These are phyloP conservation scores for Aspergillus sp. DNA, from an alignment of 2,329 filamentous ascomycete genomes.

Conservation along the genomic window DNA sequence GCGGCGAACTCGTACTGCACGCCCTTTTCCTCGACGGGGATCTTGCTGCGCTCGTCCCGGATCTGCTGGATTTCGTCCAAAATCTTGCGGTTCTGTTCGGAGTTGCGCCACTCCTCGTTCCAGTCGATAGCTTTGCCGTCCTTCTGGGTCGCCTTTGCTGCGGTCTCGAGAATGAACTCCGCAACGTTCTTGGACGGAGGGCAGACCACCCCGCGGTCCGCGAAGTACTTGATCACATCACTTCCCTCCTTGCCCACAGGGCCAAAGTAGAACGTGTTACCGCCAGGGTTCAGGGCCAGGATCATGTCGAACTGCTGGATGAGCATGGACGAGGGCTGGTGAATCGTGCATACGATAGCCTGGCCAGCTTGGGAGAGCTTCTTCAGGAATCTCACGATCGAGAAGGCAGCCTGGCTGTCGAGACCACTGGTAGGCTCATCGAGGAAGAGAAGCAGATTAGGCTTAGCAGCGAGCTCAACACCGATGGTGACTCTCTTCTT, in stretches of 20 bases:
- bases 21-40: conserved; percentile 43
- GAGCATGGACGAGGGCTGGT: conserved; percentile 68
- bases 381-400: conserved; percentile 66
- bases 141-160: conserved; percentile 55
- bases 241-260: conserved; percentile 66
- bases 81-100: conserved; percentile 58
- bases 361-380: conserved; percentile 67
- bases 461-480: conserved; percentile 70
- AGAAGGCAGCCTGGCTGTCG: conserved; percentile 67
- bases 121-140: conserved; percentile 64
- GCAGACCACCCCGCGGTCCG: conserved; percentile 63
- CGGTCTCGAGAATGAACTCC: conserved; percentile 66
- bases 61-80: conserved; percentile 66
- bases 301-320: conserved; percentile 75
- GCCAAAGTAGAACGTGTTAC: conserved; percentile 73
- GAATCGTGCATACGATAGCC: conserved; percentile 72
- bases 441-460: conserved; percentile 65
- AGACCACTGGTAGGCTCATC: conserved; percentile 72
- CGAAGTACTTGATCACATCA: conserved; percentile 67
- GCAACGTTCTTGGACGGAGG: conserved; percentile 66
- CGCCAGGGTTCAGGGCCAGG: conserved; percentile 65
- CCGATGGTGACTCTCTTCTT: conserved; percentile 72
- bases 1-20: conserved; percentile 63
- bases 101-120: conserved; percentile 72
- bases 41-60: conserved; percentile 55